A percentile compares a stretch with the other conserved stretches of the same genome.
phyloP scores from a whole-genome alignment of 2,329 filamentous ascomycete genomes.

The Lecanoromycetidae sp. region DNA sequence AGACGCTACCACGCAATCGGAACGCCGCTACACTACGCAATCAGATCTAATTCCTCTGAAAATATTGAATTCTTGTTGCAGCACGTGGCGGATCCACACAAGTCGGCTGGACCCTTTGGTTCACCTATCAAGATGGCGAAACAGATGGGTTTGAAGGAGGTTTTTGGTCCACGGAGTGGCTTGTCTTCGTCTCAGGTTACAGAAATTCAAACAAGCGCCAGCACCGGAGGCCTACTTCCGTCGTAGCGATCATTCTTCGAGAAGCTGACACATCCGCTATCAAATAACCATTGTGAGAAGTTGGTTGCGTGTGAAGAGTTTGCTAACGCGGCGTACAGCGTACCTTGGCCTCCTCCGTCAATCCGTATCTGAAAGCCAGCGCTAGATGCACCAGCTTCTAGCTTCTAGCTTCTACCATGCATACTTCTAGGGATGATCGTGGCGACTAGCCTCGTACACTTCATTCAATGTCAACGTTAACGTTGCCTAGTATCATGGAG shows the following conservation, averaged over 20 bases:
- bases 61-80: neutral
- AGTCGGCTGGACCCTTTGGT: neutral
- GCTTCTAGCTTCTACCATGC: neutral
- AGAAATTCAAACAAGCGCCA: neutral
- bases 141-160: neutral
- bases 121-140: neutral
- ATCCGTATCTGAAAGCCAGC: neutral
- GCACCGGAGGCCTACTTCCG: neutral
- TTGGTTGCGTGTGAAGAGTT: neutral
- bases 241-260: neutral
- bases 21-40: conserved; percentile 2
- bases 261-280: neutral
- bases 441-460: neutral
- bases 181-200: neutral
- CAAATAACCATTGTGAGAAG: neutral
- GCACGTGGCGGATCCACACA: neutral
- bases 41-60: neutral
- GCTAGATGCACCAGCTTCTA: neutral
- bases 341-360: neutral
- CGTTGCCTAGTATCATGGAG: neutral
- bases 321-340: neutral
- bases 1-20: neutral
- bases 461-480: neutral
- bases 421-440: neutral
- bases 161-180: neutral